A percentile compares a stretch with the other conserved stretches of the same genome.
Conservation (phyloP, 192 early-diverging fungal genomes). For the Podochytrium sp. region DNA sequence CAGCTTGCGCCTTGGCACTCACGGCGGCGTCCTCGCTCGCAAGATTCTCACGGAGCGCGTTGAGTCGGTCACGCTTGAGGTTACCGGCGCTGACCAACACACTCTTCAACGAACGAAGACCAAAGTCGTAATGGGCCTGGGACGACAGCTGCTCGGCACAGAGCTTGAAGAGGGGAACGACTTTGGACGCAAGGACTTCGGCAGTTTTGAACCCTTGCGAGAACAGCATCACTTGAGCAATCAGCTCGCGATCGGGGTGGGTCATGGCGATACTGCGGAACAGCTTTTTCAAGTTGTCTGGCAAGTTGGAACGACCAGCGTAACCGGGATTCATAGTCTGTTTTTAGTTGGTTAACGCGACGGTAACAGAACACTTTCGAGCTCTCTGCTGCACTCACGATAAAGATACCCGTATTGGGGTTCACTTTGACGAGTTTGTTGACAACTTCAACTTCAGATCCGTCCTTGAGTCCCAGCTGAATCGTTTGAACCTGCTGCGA, state of each 20-base stretch:
- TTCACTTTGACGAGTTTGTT: slow-evolving; percentile 86
- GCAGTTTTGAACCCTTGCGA: slow-evolving; percentile 99
- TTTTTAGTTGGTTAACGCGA: slow-evolving; percentile 73
- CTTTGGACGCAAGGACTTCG: slow-evolving; percentile 91
- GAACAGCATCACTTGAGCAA: slow-evolving; percentile 99
- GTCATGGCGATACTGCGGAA: slow-evolving; percentile 99
- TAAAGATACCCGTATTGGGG: slow-evolving; percentile 78
- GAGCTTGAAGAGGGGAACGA: slow-evolving; percentile 96
- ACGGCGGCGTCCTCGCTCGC: slow-evolving; percentile 29
- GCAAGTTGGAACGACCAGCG: slow-evolving; percentile 96
- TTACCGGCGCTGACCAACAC: slow-evolving; percentile 99
- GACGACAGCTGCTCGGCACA: not conserved
- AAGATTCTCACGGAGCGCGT: slow-evolving; percentile 50
- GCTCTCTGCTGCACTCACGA: not conserved
- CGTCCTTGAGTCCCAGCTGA: slow-evolving; percentile 87
- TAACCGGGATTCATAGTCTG: slow-evolving; percentile 98
- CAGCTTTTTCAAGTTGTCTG: slow-evolving; percentile 98
- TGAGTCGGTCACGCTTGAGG: slow-evolving; percentile 85
- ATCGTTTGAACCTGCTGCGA: slow-evolving; percentile 99
- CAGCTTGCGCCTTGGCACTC: slow-evolving; percentile 45
- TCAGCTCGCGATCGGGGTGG: slow-evolving; percentile 94
- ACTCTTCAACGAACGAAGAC: slow-evolving; percentile 96
- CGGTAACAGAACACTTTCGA: not conserved
- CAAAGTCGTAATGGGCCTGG: slow-evolving; percentile 96
- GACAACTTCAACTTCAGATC: slow-evolving; percentile 90